Base-by-base conservation (phyloP, 768 basidiomycete genomes). In the Daedaleopsis sinensis region DNA sequence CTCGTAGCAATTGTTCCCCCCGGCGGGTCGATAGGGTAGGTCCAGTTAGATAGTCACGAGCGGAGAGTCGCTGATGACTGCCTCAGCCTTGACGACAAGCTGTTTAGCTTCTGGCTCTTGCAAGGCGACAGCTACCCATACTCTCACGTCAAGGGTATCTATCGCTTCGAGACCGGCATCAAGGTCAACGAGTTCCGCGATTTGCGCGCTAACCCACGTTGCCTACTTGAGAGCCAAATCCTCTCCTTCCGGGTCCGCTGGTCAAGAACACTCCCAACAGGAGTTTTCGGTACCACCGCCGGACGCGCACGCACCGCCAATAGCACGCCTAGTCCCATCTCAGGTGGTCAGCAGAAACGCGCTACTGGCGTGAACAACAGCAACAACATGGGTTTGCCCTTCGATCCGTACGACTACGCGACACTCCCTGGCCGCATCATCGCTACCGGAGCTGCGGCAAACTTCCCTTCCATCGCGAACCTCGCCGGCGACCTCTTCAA, bases 1-100 rank as follows among this genome's bases (percentile, higher is more conserved):
- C 82, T 95, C 7, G 89, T 94, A 18, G 89, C 90, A 5, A 92
- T 94, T 62, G 91, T 94, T 0, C 91, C 93, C n/a, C 92, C 92
- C 0, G 93, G 92, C 11, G 93, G 93, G 8, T 91, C 90, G 0
- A 94, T 94, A 58, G 93, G 93, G 89, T 92, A 70, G 43, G 87
- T 77, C 49, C 27, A 11, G 21, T 46, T 19, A 15, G 42, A 12
- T 16, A 13, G 19, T 59, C 43, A 39, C 52, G 55, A 18, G 1
- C 50, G 21, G 37, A 13, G 3, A 42, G 43, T 44, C 42, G 46
- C 56, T 53, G 27, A 62, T 18, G 15, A 36, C 5, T 48, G 32
- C 24, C 36, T 15, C 63, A 93, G 91, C n/a, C 84, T 94, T 54
- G 93, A 94, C 68, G 92, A 94, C 78, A 95, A 95, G 70, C 83